Percentiles rank a stretch among this genome's conserved stretches.
Conservation (phyloP, 192 early-diverging fungal species). For the Oehlia diaphana region DNA sequence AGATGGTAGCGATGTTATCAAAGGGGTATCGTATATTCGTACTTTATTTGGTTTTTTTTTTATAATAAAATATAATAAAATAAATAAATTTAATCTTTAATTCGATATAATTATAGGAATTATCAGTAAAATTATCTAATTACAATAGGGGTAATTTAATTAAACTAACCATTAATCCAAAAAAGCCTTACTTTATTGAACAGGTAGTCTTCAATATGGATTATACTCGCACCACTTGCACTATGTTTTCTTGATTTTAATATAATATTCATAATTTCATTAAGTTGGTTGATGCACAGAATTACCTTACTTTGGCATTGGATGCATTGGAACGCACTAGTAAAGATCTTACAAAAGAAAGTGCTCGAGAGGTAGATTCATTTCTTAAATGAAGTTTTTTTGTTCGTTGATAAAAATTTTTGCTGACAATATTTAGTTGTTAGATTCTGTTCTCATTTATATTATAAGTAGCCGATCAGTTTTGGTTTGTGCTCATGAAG, state of each 20-base stretch:
- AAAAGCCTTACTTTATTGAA: constrained; percentile 28
- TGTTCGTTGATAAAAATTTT: not conserved
- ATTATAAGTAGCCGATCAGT: constrained; percentile 1
- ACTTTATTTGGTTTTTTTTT: too few relatives aligned
- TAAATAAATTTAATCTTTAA: too few relatives aligned
- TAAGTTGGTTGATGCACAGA: constrained; percentile 23
- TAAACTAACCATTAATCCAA: constrained; percentile 13
- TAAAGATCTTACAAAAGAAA: constrained; percentile 16
- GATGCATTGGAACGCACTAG: not conserved
- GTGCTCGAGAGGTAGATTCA: constrained; percentile 3
- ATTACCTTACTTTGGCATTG: constrained; percentile 19
- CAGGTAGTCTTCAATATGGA: constrained; percentile 4
- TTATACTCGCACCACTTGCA: too few relatives aligned
- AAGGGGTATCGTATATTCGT: constrained; percentile 1
- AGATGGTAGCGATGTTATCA: constrained; percentile 9
- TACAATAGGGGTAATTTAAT: constrained; percentile 16
- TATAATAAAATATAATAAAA: too few relatives aligned
- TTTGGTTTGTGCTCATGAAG: constrained; percentile 12
- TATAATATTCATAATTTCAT: not conserved
- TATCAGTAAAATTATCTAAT: constrained; percentile 15
- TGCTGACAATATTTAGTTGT: not conserved
- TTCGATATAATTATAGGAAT: not conserved
- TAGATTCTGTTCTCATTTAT: constrained; percentile 17
- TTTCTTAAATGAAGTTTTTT: not conserved
- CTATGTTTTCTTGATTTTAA: not conserved